Evolutionary conservation across 345 rosid species (phyloP), one percentile per base, ranked within the genome.

Genomic region (Carallia pectinifolia): DNA sequence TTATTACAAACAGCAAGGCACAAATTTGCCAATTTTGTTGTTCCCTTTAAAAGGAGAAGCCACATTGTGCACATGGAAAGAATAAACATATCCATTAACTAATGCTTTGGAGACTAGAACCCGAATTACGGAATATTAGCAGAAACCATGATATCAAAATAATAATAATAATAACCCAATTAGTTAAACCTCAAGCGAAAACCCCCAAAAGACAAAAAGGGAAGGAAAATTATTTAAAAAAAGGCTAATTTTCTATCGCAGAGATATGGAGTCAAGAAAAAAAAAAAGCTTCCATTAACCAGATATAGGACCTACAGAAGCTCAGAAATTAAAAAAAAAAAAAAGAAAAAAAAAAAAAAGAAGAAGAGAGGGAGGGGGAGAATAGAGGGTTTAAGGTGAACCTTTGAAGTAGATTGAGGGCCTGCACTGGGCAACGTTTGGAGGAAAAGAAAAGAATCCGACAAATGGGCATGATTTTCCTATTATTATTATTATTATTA

Each of bases 351-450:
- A 0, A 1, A 2, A 55, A 55, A 19, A 1, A 29, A 7, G 7
- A 23, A 7, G 31, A 3, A 19, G 30, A 12, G 13, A 27, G 33
- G 31, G 5, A 7, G 30, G 13, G 31, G 3, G 13, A 0, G 15
- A 19, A 19, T 7, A 19, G 15, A 34, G 55, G 52, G 69, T 48
- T 62, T 55, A 58, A 53, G 65, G 38, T 7, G 52, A 62, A 76
- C 76, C 80, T 72, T 62, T 36, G 76, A 39, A 56, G 76, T 6
- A 53, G 72, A 71, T 23, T 53, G 59, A 37, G n/a, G 40, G 53
- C 17, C 15, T 68, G 74, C 10, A 31, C 33, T 29, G 62, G 36
- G 16, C 36, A 23, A 19, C 50, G 65, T 53, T 31, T 70, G 66
- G 71, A 50, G 66, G 71, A 68, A 56, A 23, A 55, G 73, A 62